Evolutionary conservation across 495 filamentous ascomycete genomes (phyloP).

Genomic region (Aspergillus saccharolyticus): DNA sequence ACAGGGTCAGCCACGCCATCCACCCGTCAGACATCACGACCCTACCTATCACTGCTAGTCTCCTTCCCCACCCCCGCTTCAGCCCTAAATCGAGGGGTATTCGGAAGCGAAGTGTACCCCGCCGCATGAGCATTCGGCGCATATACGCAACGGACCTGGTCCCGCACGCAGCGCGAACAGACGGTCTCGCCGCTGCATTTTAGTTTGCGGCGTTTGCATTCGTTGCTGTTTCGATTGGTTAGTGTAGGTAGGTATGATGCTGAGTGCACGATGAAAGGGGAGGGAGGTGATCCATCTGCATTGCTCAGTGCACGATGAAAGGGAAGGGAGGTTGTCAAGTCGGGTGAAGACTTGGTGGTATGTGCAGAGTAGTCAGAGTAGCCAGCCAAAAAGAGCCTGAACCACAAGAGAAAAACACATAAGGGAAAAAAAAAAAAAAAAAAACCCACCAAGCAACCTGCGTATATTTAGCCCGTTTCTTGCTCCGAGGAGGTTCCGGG

Average conservation of each 20-base stretch:
- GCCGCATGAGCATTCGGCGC: conserved; percentile 15
- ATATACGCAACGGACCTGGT: conserved; percentile 65
- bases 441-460: conserved; percentile 32
- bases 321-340: too few species aligned
- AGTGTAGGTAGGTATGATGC: too few species aligned
- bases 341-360: too few species aligned
- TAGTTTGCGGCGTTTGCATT: conserved; percentile 87
- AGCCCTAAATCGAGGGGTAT: neutral
- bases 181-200: conserved; percentile 81
- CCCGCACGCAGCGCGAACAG: conserved; percentile 68
- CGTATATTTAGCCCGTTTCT: conserved; percentile 38
- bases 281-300: too few species aligned
- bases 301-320: too few species aligned
- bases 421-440: neutral
- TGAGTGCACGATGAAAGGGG: too few species aligned
- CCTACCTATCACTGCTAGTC: too few species aligned
- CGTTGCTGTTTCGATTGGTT: conserved; percentile 47
- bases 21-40: neutral
- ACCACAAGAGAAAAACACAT: neutral
- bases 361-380: too few species aligned
- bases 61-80: too few species aligned
- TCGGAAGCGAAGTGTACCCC: neutral
- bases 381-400: neutral
- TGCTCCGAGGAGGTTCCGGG: conserved; percentile 22
- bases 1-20: neutral